Evolutionary conservation across 2,329 filamentous ascomycete genomes (phyloP).

Genomic region (Fusarium pilosicola): DNA sequence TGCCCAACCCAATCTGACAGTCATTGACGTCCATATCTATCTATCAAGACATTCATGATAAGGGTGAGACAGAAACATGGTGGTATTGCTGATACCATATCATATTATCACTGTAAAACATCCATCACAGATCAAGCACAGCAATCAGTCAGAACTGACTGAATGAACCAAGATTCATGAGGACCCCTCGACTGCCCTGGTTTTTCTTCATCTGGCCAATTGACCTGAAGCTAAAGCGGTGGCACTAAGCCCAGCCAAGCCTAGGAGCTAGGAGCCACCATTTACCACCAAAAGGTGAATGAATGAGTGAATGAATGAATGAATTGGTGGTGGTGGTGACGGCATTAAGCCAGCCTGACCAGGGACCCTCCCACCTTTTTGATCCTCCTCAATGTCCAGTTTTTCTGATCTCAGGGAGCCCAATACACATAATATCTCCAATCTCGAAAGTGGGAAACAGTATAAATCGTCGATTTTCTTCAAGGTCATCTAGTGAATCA

Average conservation of each 20-base stretch:
- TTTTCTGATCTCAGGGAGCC: neutral
- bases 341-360: slow-evolving; percentile 29
- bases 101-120: neutral
- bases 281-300: slow-evolving; percentile 1
- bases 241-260: slow-evolving; percentile 31
- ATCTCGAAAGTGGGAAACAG: neutral
- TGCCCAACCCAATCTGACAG: neutral
- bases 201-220: slow-evolving; percentile 32
- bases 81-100: neutral
- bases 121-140: neutral
- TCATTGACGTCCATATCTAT: neutral
- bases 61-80: neutral
- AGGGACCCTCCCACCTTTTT: slow-evolving; percentile 19
- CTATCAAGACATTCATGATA: neutral
- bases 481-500: neutral
- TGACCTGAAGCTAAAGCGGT: slow-evolving; percentile 36
- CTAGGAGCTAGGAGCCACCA: slow-evolving; percentile 10
- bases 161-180: neutral
- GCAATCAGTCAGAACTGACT: neutral
- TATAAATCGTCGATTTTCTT: neutral
- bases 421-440: too few species aligned
- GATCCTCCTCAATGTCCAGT: neutral
- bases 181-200: slow-evolving; percentile 16
- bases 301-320: neutral
- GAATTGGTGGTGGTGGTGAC: slow-evolving; percentile 9